Base-by-base conservation (phyloP, 73 alveolate species). In the Blepharisma japonicum region DNA sequence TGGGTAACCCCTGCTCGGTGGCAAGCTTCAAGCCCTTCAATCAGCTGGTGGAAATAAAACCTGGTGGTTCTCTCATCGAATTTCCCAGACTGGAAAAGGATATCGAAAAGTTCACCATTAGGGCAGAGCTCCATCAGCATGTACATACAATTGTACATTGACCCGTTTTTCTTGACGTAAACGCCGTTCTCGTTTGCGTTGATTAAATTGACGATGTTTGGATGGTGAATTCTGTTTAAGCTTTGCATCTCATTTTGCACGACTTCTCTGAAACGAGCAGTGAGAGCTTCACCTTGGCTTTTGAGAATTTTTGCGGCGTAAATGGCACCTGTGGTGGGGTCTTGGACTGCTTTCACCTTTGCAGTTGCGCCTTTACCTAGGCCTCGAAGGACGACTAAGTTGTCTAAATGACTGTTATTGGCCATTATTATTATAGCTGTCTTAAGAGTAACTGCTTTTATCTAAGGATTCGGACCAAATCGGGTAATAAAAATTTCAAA, bases 61-160 rank as follows among this genome's bases (percentile, higher is more conserved):
- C 97, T 85, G 49, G 94, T 71, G 71, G 84, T 71, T 18, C 74
- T 23, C 83, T 94, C 97, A 14, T 71, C 86, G 86, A 92, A 92
- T 66, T 81, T 77, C 27, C 96, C 97, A 25, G 94, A 83, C 23
- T 85, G 81, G 23, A 91, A 92, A 20, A 94, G 89, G 78, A 83
- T 90, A 56, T 91, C 92, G 79, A 89, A 89, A 39, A 94, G 77
- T 55, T 90, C 99, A n/a, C 97, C 97, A 7, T 97, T 97, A 4
- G 90, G 61, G 45, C 90, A 87, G 42, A 86, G 89, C 81, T 94
- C 99, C 83, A 94, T 72, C 8, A 71, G 84, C 27, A 87, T 78
- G 82, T 68, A 79, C 50, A 77, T 48, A 18, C 77, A 89, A 3
- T 68, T 50, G 27, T 84, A 45, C 46, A 42, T 71, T 53, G 67